Evolutionary conservation across 1,284 basidiomycete genomes (phyloP), one percentile per base, ranked within the genome.

Genomic region (Ustilago shanxiensis): DNA sequence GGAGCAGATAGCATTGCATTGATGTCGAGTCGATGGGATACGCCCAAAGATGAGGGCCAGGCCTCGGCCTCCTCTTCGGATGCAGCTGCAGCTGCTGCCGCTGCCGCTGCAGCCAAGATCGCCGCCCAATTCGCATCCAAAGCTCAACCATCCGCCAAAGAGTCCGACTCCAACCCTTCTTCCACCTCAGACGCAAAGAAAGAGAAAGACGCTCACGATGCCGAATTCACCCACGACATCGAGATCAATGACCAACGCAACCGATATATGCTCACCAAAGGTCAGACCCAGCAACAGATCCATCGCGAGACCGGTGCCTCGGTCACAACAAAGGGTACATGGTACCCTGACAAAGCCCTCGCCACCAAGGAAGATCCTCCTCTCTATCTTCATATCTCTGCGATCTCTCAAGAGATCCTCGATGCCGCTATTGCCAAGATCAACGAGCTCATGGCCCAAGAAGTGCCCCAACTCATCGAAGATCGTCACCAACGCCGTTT

Each of bases 161-260:
- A 79, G 14, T 72, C 82, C 51, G 82, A 80, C 18, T n/a, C 59
- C 22, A 44, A 11, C 41, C 62, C 60, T n/a, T 37, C 65, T 84
- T 44, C 83, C 83, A 18, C 85, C 87, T 4, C 88, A 87, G 68
- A 89, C 88, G 41, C 53, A 2, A 56, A 44, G 54, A 41, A 56
- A 14, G 31, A 87, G 87, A 79, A 90, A 89, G 85, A 92, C 81
- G 89, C 89, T 6, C 90, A 93, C 69, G 93, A 95, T 74, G 93
- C 90, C 47, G 93, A 93, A 58, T 98, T 92, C 82, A 91, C 91
- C 16, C 90, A 93, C 80, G 95, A 98, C 86, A 94, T 99, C 71
- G 95, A 98, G 86, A 97, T 99, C 87, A 98, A 99, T 87, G 97
- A 99, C 87, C 89, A 96, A 65, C 89, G 95, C 81, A 99, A 99